Base-by-base conservation (phyloP, 305 asterid species). In the Solanum hybrid region DNA sequence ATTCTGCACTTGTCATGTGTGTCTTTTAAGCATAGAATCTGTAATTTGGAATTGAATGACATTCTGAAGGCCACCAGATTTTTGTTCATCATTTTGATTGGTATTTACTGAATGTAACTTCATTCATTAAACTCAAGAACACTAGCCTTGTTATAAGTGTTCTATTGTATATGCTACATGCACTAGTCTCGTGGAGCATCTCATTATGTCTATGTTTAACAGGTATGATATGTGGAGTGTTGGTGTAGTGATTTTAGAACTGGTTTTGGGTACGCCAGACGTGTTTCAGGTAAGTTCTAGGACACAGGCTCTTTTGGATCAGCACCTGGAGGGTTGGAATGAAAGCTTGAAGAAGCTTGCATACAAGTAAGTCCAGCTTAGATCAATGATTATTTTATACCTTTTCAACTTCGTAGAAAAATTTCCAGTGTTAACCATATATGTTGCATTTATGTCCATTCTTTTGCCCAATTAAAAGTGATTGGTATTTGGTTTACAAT, bases 141-240 rank as follows among this genome's bases (percentile, higher is more conserved):
- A 27, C 17, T 6, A 51, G 75, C 41, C n/a, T 84, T 29, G 26
- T 45, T 20, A 26, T 0, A 29, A 27, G 10, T 41, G 75, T 31
- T 27, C 27, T 83, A 29, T 45, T 83, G 87, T 83, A 17, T 15
- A 45, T 15, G 87, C 12, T 15, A 41, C 38, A 29, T 84, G 24
- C 75, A 84, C 76, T 84, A 29, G 31, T 84, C 41, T 84, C 7
- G 5, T 22, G 39, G 88, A 31, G 76, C 76, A 31, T 84, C 88
- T 84, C 76, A 45, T 51, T 51, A 20, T 51, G 7, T 51, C 76
- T 87, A 70, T 93, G 90, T 93, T 90, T 92, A 90, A 79, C 88
- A 97, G 99, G 98, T 97, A 97, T 92, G 99, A 97, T 92, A 95
- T 95, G 98, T 97, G 99, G 99, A 97, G 99, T 92, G 97, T 95